Evolutionary conservation across 257 asterid genomes (phyloP), one percentile per base, ranked within the genome.

Genomic region (Scutellaria minor): DNA sequence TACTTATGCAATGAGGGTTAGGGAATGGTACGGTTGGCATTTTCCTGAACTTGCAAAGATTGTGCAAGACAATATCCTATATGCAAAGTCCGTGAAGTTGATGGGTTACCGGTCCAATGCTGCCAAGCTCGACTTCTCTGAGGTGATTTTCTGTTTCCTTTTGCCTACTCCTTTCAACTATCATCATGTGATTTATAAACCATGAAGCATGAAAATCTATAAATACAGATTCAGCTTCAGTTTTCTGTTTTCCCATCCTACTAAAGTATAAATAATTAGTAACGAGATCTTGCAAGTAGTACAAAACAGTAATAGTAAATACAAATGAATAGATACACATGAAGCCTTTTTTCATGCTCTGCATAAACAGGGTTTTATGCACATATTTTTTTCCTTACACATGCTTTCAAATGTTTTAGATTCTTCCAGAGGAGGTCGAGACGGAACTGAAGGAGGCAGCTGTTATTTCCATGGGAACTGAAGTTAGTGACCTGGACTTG

Each of bases 21-120:
- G 97, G 70, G 97, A 92, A 79, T 92, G 98, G 98, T 90, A 88
- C 31, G 98, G 98, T 50, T 92, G 97, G 98, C 98, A 92, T 83
- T 92, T 92, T 53, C 97, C 96, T 0, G 97, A 92, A 81, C 97
- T 92, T 59, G 95, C 96, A 11, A 92, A 92, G 93, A 92, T 92
- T 39, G 81, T 92, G 15, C 88, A 79, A 69, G 96, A 92, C 74
- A 90, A 88, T 65, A 92, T 92, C 68, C 84, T 66, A 11, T 92
- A 92, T 80, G 85, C 98, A 20, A 92, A 87, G 88, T 46, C 96
- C 0, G 97, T 88, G 69, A 88, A 88, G 83, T 79, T 92, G 84
- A 92, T 90, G 97, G 97, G 98, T 40, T 78, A 88, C 77, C 88
- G 97, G 47, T 37, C 86, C 52, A 88, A 82, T 80, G 98, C 98